Percentiles rank a stretch among this genome's conserved stretches.
phyloP scores from a whole-genome alignment of 2,329 filamentous ascomycete species.

The Fusarium tricinctum region DNA sequence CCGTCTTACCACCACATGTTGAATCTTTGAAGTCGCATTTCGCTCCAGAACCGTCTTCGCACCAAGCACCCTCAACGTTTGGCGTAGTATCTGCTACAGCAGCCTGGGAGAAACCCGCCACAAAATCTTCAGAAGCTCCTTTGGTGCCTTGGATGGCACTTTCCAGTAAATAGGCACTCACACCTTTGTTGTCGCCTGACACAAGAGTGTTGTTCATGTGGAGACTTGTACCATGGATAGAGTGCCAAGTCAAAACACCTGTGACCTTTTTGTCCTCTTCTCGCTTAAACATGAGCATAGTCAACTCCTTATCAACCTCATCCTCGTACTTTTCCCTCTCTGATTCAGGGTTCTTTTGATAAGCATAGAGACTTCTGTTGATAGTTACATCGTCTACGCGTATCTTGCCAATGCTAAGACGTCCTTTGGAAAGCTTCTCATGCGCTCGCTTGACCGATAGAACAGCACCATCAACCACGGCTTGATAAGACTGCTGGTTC shows the following conservation, averaged over 20 bases:
- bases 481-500: slow-evolving; percentile 18
- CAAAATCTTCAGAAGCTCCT: slow-evolving; percentile 4
- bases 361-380: slow-evolving; percentile 18
- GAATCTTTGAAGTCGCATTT: slow-evolving; percentile 19
- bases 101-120: slow-evolving; percentile 5
- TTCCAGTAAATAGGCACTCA: neutral
- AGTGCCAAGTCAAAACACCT: slow-evolving; percentile 9
- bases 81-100: slow-evolving; percentile 1
- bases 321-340: slow-evolving; percentile 8
- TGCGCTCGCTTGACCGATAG: slow-evolving; percentile 6
- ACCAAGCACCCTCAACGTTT: slow-evolving; percentile 20
- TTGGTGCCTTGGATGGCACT: neutral
- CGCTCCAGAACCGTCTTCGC: slow-evolving; percentile 8
- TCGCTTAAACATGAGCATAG: slow-evolving; percentile 16
- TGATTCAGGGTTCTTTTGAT: neutral
- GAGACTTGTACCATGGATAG: slow-evolving; percentile 3
- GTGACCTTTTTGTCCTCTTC: neutral
- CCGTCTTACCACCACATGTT: neutral
- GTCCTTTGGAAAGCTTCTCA: slow-evolving; percentile 1
- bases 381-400: slow-evolving; percentile 16
- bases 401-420: slow-evolving; percentile 12
- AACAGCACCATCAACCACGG: slow-evolving; percentile 11
- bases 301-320: slow-evolving; percentile 18
- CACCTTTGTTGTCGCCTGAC: slow-evolving; percentile 6
- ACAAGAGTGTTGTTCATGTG: slow-evolving; percentile 24